These are phyloP conservation scores for Heteromeles arbutifolia DNA, from an alignment of 306 rosid species.

Conservation along the genomic window DNA sequence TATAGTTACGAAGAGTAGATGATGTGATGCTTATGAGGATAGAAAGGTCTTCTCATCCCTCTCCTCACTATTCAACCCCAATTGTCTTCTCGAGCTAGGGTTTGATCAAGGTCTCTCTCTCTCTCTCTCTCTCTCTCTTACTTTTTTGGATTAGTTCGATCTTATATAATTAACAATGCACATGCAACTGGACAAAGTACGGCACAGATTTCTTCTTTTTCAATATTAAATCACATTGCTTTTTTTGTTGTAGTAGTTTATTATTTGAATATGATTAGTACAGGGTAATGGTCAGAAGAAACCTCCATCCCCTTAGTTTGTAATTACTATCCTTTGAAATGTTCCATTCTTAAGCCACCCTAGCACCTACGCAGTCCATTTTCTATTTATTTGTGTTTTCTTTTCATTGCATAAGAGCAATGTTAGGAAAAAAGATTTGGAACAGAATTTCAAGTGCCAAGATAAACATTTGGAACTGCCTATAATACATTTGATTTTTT, in stretches of 20 bases:
- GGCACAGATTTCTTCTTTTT: slow-evolving; percentile 40
- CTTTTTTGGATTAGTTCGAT: slow-evolving; percentile 79
- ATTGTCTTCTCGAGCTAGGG: slow-evolving; percentile 36
- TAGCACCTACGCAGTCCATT: background rate
- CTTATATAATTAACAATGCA: slow-evolving; percentile 42
- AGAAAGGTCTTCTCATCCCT: slow-evolving; percentile 46
- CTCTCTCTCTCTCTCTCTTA: slow-evolving; percentile 34
- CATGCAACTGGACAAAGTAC: slow-evolving; percentile 57
- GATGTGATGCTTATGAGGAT: slow-evolving; percentile 59
- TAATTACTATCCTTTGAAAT: slow-evolving; percentile 55
- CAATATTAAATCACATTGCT: slow-evolving; percentile 31
- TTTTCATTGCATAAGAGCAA: background rate
- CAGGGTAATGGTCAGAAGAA: slow-evolving; percentile 33
- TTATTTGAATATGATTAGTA: slow-evolving; percentile 28
- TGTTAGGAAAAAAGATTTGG: background rate
- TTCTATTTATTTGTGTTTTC: background rate
- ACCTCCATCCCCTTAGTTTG: slow-evolving; percentile 64
- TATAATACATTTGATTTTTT: background rate
- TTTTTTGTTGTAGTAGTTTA: slow-evolving; percentile 36
- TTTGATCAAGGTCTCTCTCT: slow-evolving; percentile 27
- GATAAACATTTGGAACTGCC: no score
- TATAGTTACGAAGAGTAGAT: slow-evolving; percentile 62
- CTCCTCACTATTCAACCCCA: slow-evolving; percentile 30
- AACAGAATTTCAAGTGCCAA: background rate
- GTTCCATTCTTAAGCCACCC: slow-evolving; percentile 40